A percentile compares a stretch with the other conserved stretches of the same genome.
Evolutionary conservation across 306 rosid genomes (phyloP).

Genomic region (Lablab purpureus): DNA sequence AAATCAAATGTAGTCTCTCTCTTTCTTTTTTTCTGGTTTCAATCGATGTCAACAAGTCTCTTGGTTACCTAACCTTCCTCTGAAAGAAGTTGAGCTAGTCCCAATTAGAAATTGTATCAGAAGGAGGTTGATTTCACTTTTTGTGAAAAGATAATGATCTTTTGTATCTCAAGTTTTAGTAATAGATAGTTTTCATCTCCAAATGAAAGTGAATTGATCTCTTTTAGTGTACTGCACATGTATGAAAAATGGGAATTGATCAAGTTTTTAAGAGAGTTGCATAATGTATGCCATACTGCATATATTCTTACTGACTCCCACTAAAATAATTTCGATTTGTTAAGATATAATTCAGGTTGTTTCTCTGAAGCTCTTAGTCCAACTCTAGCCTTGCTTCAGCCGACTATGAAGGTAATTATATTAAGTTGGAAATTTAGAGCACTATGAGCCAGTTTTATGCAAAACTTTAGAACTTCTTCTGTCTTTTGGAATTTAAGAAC

Average conservation of each 20-base stretch:
- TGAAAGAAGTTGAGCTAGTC: neutral
- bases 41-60: neutral
- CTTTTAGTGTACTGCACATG: neutral
- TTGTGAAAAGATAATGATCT: neutral
- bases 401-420: neutral
- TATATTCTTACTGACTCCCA: neutral
- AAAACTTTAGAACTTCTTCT: neutral
- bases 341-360: neutral
- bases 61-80: neutral
- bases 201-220: neutral
- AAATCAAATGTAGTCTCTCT: neutral
- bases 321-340: neutral
- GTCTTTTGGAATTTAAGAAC: neutral
- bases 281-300: neutral
- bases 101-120: neutral
- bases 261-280: neutral
- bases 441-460: neutral
- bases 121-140: neutral
- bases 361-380: slow-evolving; percentile 13
- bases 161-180: neutral
- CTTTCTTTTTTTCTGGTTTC: neutral
- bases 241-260: neutral
- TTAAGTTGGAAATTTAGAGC: neutral
- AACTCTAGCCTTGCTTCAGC: neutral
- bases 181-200: neutral